A percentile compares a stretch with the other conserved stretches of the same genome.
Evolutionary conservation across 345 rosid genomes (phyloP).

Genomic region (Anastatica hierochuntica): DNA sequence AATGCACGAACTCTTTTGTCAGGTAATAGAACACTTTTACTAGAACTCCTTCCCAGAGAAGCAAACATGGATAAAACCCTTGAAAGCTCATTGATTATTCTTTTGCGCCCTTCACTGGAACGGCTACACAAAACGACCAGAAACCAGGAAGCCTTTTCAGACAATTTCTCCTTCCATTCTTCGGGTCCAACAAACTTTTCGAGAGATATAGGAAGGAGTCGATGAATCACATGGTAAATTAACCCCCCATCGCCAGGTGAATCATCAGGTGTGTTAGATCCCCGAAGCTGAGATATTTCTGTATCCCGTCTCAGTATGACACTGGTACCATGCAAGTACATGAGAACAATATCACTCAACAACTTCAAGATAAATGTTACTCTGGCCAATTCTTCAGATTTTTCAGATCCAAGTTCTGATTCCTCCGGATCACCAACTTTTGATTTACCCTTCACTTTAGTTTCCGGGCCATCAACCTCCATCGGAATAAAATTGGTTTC

Average conservation of each 20-base stretch:
- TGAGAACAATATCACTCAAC: constrained; percentile 79
- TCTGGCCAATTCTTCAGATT: constrained; percentile 81
- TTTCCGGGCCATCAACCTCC: constrained; percentile 81
- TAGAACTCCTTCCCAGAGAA: constrained; percentile 55
- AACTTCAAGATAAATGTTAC: constrained; percentile 82
- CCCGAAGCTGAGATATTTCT: constrained; percentile 62
- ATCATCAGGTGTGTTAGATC: constrained; percentile 46
- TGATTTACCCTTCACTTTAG: constrained; percentile 80
- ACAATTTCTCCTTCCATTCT: constrained; percentile 82
- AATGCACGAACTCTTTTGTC: constrained; percentile 68
- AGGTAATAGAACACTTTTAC: constrained; percentile 47
- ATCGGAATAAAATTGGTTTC: constrained; percentile 34
- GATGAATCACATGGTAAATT: constrained; percentile 73
- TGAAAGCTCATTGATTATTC: constrained; percentile 78
- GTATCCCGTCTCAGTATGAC: constrained; percentile 76
- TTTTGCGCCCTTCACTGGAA: constrained; percentile 82
- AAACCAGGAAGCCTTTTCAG: constrained; percentile 90
- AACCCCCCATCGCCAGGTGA: constrained; percentile 50
- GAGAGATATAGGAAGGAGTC: constrained; percentile 56
- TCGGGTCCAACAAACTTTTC: constrained; percentile 73
- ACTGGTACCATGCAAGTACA: constrained; percentile 82
- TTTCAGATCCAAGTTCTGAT: constrained; percentile 55
- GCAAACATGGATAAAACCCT: constrained; percentile 64
- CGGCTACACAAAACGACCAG: constrained; percentile 82
- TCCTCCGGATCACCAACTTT: constrained; percentile 64